Evolutionary conservation across 345 rosid species (phyloP).

Genomic region (Populus euphratica): DNA sequence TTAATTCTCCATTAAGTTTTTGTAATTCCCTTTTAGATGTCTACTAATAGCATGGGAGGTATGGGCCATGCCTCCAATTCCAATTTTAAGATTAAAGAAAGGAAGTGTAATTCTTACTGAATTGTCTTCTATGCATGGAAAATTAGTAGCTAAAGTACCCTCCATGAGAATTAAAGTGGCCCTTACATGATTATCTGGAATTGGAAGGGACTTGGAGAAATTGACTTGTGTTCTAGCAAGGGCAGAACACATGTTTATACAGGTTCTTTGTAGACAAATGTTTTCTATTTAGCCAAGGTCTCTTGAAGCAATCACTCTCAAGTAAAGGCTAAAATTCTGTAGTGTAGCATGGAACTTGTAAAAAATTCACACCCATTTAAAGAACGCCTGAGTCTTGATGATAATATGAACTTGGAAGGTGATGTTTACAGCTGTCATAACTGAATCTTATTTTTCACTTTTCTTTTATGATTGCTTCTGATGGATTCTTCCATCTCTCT

Average conservation of each 20-base stretch:
- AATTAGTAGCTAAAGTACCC: background rate
- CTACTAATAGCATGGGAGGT: background rate
- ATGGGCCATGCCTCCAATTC: background rate
- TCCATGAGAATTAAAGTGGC: background rate
- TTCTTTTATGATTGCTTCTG: conserved; percentile 15
- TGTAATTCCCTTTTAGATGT: background rate
- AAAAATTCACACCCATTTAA: background rate
- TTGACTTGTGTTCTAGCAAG: background rate
- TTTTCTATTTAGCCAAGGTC: background rate
- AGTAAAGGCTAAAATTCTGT: background rate
- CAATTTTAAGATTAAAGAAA: background rate
- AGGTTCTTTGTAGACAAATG: background rate
- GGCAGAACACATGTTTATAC: background rate
- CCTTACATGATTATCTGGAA: background rate
- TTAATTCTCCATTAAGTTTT: background rate
- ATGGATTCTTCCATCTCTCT: conserved; percentile 7
- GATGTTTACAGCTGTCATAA: background rate
- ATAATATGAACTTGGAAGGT: conserved; percentile 4
- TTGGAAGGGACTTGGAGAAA: background rate
- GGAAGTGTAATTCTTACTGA: background rate
- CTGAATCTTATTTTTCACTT: background rate
- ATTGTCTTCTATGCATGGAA: background rate
- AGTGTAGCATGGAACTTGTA: background rate
- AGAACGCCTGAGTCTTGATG: background rate
- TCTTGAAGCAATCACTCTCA: background rate